Evolutionary conservation across 2,329 filamentous ascomycete genomes (phyloP).

Genomic region (Biscogniauxia mediterranea): DNA sequence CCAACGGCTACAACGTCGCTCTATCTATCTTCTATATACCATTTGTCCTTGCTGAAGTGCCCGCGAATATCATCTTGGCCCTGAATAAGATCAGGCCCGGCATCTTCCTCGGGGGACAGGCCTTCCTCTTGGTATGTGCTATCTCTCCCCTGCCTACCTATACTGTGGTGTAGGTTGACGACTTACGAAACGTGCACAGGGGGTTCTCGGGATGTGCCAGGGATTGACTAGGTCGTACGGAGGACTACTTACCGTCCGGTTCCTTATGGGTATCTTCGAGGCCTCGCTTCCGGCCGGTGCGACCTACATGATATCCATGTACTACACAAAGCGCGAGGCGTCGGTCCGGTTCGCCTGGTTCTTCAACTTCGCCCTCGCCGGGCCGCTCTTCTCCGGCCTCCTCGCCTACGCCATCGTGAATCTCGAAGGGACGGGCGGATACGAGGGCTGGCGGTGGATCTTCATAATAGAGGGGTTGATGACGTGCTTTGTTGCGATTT

Average conservation of each 20-base stretch:
- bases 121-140: conserved; percentile 38
- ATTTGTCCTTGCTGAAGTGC: conserved; percentile 45
- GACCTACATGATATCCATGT: conserved; percentile 30
- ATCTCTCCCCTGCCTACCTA: neutral
- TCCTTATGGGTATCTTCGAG: conserved; percentile 81
- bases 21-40: conserved; percentile 45
- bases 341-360: conserved; percentile 31
- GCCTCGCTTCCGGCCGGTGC: conserved; percentile 30
- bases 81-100: conserved; percentile 38
- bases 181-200: conserved; percentile 23
- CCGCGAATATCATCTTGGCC: conserved; percentile 45
- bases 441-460: conserved; percentile 44
- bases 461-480: conserved; percentile 40
- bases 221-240: conserved; percentile 39
- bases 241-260: conserved; percentile 33
- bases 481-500: conserved; percentile 20
- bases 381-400: conserved; percentile 39
- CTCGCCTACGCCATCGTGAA: conserved; percentile 41
- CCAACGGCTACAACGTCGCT: conserved; percentile 41
- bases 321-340: conserved; percentile 29
- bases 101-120: conserved; percentile 38
- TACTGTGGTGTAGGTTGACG: conserved; percentile 7
- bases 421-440: conserved; percentile 40
- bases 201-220: conserved; percentile 41
- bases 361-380: conserved; percentile 38